These are phyloP conservation scores for Diplodia corticola DNA, from an alignment of 2,329 filamentous ascomycete genomes.

Conservation along the genomic window DNA sequence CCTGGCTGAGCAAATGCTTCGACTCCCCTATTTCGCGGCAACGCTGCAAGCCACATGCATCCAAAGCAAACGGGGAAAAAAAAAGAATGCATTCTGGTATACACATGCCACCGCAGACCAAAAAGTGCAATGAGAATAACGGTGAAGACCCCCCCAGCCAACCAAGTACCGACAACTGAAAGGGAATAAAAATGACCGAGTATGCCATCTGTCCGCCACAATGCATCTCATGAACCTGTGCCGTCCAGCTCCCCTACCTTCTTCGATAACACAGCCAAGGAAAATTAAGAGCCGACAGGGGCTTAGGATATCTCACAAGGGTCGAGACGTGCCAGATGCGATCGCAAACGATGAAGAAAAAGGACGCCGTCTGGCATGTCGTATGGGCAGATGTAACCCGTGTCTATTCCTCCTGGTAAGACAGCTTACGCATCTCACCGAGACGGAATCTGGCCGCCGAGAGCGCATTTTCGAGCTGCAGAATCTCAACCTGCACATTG, in stretches of 20 bases:
- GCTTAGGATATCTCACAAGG: background rate
- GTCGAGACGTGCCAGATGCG: background rate
- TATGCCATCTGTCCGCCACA: background rate
- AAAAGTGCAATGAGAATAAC: background rate
- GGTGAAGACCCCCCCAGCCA: background rate
- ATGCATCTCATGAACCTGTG: background rate
- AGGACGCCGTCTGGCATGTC: background rate
- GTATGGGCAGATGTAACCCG: background rate
- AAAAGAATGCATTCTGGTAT: conserved; percentile 19
- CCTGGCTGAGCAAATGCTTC: too few relatives aligned
- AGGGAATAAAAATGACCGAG: background rate
- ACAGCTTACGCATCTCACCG: conserved; percentile 98
- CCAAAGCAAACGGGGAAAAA: background rate
- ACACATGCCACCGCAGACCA: conserved; percentile 5
- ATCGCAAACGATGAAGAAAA: background rate
- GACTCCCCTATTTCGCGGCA: too few relatives aligned
- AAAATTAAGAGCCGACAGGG: conserved; percentile 9
- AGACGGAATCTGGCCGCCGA: conserved; percentile 76
- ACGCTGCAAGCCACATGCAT: too few relatives aligned
- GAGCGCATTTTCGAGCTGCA: conserved; percentile 88
- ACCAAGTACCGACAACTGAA: conserved; percentile 1
- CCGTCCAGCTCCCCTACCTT: background rate
- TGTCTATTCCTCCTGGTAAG: conserved; percentile 72
- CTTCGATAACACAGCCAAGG: background rate
- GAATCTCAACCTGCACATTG: conserved; percentile 77